Conservation (phyloP, 2,329 filamentous ascomycete species). For the Sclerotinia sclerotiorum region DNA sequence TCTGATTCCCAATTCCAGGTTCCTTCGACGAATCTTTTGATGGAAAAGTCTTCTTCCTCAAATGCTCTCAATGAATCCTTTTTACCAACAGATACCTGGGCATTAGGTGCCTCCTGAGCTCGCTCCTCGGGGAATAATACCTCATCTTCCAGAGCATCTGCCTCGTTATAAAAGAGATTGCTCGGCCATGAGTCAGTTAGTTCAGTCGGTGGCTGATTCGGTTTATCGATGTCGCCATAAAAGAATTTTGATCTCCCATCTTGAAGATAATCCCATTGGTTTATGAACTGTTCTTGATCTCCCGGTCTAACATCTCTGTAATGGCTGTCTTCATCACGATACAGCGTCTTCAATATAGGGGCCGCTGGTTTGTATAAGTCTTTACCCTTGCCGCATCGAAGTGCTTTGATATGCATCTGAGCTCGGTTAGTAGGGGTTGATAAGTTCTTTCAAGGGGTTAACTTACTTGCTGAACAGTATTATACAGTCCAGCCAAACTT, state of each 20-base stretch:
- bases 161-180: slow-evolving; percentile 43
- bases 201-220: neutral
- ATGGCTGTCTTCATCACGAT: slow-evolving; percentile 38
- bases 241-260: slow-evolving; percentile 8
- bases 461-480: slow-evolving; percentile 40
- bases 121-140: slow-evolving; percentile 45
- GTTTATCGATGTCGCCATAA: neutral
- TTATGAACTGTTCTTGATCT: neutral
- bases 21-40: slow-evolving; percentile 25
- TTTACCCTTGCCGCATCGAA: slow-evolving; percentile 37
- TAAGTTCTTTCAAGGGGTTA: neutral
- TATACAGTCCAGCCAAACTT: slow-evolving; percentile 38
- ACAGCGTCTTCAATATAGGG: slow-evolving; percentile 43
- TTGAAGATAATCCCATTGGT: slow-evolving; percentile 14
- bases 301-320: slow-evolving; percentile 12
- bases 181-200: slow-evolving; percentile 25
- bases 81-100: slow-evolving; percentile 20
- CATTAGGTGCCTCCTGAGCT: neutral
- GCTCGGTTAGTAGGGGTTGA: neutral
- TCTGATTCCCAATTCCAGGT: slow-evolving; percentile 24
- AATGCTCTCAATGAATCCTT: slow-evolving; percentile 24
- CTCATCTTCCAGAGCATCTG: slow-evolving; percentile 45
- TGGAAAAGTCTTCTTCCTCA: slow-evolving; percentile 26
- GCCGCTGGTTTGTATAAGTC: slow-evolving; percentile 41
- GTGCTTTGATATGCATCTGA: slow-evolving; percentile 43